Evolutionary conservation across 768 basidiomycete genomes (phyloP).

Genomic region (Suillus americanus): DNA sequence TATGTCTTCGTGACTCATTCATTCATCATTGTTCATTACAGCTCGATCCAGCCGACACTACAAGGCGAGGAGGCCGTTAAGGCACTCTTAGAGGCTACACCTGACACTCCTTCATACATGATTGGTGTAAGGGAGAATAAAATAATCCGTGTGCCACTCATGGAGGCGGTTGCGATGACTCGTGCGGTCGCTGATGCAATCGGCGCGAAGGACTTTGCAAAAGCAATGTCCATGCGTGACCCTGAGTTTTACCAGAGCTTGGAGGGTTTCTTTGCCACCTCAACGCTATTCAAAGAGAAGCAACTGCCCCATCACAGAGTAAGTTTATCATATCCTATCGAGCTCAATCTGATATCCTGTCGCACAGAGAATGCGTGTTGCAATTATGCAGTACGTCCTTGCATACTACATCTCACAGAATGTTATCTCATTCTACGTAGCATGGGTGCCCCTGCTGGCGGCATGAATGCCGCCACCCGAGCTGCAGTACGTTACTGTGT

Average conservation of each 20-base stretch:
- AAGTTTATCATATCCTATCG: conserved; percentile 6
- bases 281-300: conserved; percentile 54
- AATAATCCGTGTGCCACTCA: conserved; percentile 84
- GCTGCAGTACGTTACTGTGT: conserved; percentile 93
- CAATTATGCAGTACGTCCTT: conserved; percentile 77
- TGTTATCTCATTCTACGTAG: conserved; percentile 38
- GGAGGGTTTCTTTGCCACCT: conserved; percentile 80
- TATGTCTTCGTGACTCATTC: conserved; percentile 32
- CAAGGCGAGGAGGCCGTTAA: conserved; percentile 95
- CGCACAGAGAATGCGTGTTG: conserved; percentile 69
- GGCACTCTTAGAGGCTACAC: conserved; percentile 80
- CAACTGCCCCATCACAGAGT: conserved; percentile 54
- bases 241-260: conserved; percentile 88
- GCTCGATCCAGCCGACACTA: conserved; percentile 74
- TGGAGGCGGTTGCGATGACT: conserved; percentile 94
- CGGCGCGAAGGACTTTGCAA: conserved; percentile 76
- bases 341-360: conserved; percentile 14
- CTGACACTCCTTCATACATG: conserved; percentile 94
- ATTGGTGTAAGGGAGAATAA: conserved; percentile 96
- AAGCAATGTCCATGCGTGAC: conserved; percentile 86
- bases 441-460: conserved; percentile 95
- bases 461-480: conserved; percentile 98
- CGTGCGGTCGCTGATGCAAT: conserved; percentile 84
- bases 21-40: background rate
- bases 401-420: background rate